Conservation (phyloP, 2,329 filamentous ascomycete species). For the Calonectria montana region DNA sequence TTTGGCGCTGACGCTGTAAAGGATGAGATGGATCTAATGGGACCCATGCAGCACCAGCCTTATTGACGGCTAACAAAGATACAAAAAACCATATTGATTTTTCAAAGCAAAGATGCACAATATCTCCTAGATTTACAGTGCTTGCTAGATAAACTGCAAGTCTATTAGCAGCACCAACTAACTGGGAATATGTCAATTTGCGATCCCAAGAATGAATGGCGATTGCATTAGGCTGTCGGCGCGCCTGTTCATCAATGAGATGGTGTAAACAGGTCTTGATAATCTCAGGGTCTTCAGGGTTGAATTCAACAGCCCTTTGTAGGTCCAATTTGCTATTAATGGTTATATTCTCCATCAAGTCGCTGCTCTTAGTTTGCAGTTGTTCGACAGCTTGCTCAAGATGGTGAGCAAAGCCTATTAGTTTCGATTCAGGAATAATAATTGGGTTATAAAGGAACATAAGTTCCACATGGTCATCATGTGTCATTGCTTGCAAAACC, state of each 20-base stretch:
- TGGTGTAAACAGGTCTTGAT: slow-evolving; percentile 7
- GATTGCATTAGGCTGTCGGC: neutral
- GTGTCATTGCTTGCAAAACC: slow-evolving; percentile 18
- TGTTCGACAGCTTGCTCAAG: neutral
- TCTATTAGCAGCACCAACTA: neutral
- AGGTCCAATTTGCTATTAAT: slow-evolving; percentile 18
- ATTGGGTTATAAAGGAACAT: neutral
- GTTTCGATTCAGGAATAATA: slow-evolving; percentile 20
- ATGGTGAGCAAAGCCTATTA: neutral
- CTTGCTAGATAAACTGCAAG: neutral
- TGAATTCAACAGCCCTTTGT: neutral
- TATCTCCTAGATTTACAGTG: neutral
- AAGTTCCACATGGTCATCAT: neutral
- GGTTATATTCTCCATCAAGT: neutral
- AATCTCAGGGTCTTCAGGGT: neutral
- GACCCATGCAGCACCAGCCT: neutral
- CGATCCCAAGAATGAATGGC: slow-evolving; percentile 37
- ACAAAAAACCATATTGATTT: slow-evolving; percentile 4
- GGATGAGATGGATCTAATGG: neutral
- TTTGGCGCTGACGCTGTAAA: neutral
- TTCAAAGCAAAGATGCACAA: slow-evolving; percentile 3
- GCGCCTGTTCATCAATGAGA: neutral
- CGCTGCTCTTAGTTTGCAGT: neutral
- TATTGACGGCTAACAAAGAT: neutral
- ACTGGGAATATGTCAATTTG: neutral